Base-by-base conservation (phyloP, 768 basidiomycete species). In the Lentinula sp. region DNA sequence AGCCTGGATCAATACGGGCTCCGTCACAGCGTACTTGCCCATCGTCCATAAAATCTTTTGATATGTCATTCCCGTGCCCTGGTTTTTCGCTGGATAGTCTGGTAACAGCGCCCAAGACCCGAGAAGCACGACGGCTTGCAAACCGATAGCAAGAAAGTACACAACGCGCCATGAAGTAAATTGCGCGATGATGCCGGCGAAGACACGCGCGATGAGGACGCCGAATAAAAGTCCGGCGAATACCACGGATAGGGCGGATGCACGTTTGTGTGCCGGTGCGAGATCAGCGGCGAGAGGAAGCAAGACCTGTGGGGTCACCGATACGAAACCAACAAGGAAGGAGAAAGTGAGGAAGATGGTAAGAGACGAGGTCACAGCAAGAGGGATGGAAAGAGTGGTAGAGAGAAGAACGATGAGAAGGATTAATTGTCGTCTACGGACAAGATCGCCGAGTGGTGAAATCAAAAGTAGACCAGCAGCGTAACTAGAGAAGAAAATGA, bases 51-150 rank as follows among this genome's bases (percentile, higher is more conserved):
- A 71, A 50, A 93, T 87, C 16, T 84, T 73, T 64, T 76, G 78
- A 71, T 94, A 94, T 2, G 84, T 82, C 63, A 91, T 58, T 51
- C 50, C 46, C 46, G 46, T 48, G 50, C 82, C 73, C 21, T 67
- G 71, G 68, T 89, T 88, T 69, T 89, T 93, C 11, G 87, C 82
- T 1, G 91, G 93, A 67, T 89, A 93, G 71, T 95, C 92, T 1
- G 92, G 92, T n/a, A 93, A 73, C 58, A 86, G 65, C 21, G 83
- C 70, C 67, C 88, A 93, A 45, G 85, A 73, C 23, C 87, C 77
- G 4, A 79, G 40, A 7, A 88, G 72, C 11, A 91, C 83, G 28
- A 80, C 58, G 60, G 63, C 73, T 68, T 93, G 93, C 15, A 90
- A 74, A 4, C 86, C 89, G 50, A 92, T 83, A 2, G 89, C 82